A percentile compares a stretch with the other conserved stretches of the same genome.
phyloP scores from a whole-genome alignment of 208 protist species.

The Vickermania spadyakhi region DNA sequence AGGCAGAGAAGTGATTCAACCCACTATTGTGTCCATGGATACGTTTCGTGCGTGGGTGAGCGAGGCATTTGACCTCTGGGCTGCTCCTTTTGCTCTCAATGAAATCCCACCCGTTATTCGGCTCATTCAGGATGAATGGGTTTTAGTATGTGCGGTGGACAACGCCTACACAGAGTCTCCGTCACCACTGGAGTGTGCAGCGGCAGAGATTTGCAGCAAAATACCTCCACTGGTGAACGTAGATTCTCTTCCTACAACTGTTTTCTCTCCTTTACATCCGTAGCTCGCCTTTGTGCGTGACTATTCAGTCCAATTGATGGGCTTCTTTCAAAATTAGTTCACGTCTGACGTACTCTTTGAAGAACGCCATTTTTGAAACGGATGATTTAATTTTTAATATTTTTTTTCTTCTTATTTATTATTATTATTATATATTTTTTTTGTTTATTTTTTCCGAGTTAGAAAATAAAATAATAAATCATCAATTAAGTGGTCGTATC shows the following conservation, averaged over 20 bases:
- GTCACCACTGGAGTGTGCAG: conserved; percentile 22
- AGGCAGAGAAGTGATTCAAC: conserved; percentile 45
- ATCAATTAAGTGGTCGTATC: too few species aligned
- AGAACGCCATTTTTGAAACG: too few species aligned
- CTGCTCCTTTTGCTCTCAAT: conserved; percentile 15
- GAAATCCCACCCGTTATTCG: conserved; percentile 28
- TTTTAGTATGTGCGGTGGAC: conserved; percentile 42
- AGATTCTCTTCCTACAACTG: neutral
- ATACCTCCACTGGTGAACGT: conserved; percentile 24
- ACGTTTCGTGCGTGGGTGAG: conserved; percentile 41
- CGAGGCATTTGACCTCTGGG: conserved; percentile 55
- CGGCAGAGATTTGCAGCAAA: conserved; percentile 32
- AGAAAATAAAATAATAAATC: too few species aligned
- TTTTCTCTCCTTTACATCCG: neutral
- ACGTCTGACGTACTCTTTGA: too few species aligned
- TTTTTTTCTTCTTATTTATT: conserved; percentile 7
- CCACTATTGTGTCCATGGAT: conserved; percentile 53
- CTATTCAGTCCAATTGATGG: too few species aligned
- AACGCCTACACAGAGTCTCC: conserved; percentile 29
- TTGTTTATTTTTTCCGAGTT: neutral
- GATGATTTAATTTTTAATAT: too few species aligned
- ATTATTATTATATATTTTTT: neutral
- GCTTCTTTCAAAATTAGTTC: too few species aligned
- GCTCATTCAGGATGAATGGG: conserved; percentile 33
- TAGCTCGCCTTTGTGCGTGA: too few species aligned